phyloP scores from a whole-genome alignment of 257 asterid species.

The Solanum bulbocastanum region DNA sequence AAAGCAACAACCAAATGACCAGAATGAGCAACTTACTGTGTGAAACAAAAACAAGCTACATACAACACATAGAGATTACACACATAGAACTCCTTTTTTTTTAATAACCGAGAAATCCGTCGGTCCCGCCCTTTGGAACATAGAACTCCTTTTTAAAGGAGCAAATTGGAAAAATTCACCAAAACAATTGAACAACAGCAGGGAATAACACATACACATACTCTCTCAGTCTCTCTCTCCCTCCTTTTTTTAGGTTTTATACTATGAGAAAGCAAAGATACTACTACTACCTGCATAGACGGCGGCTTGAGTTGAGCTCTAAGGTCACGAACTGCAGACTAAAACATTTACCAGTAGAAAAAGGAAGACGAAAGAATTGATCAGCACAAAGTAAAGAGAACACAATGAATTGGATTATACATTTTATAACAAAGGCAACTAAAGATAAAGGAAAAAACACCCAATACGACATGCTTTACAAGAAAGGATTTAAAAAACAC shows the following conservation, averaged over 20 bases:
- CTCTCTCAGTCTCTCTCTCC: not conserved
- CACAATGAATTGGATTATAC: not conserved
- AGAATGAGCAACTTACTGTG: not conserved
- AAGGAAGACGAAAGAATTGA: constrained; percentile 1
- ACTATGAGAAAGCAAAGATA: not conserved
- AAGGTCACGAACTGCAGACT: constrained; percentile 92
- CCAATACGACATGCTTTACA: not conserved
- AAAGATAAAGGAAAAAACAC: not conserved
- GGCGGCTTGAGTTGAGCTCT: constrained; percentile 97
- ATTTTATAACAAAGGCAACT: not conserved
- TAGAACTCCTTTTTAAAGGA: not conserved
- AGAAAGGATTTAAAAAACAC: not conserved
- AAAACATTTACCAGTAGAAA: constrained; percentile 3
- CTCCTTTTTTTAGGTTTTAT: not conserved
- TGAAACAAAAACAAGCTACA: not conserved
- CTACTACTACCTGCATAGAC: constrained; percentile 75
- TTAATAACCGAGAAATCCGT: too few species aligned
- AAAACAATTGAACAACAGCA: not conserved
- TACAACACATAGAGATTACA: not conserved
- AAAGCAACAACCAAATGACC: not conserved
- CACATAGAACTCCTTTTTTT: not conserved
- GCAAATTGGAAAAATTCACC: not conserved
- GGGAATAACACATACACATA: not conserved
- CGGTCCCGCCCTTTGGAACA: too few species aligned
- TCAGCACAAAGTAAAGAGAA: not conserved